Evolutionary conservation across 2,329 filamentous ascomycete species (phyloP), one percentile per base, ranked within the genome.

Genomic region (Seiridium cupressi): DNA sequence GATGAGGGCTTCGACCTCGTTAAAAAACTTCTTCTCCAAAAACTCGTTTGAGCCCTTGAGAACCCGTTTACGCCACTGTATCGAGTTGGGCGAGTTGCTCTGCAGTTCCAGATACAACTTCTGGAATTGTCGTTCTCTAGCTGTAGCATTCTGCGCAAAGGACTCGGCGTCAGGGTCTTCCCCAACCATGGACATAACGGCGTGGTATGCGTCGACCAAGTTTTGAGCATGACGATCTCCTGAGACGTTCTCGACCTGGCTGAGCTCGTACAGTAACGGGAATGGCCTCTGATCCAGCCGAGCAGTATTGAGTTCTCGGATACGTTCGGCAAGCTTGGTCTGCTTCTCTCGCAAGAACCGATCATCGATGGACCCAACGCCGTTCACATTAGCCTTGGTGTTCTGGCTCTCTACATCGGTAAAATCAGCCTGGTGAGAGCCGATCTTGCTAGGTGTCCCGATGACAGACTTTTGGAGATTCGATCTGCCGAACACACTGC

Each of bases 311-410:
- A 98, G 84, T 51, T 83, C 81, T 70, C 89, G 90, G 56, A 98
- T 85, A 72, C 91, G 91, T 58, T 90, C 88, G 5, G 91, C 88
- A 69, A 96, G 90, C 68, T 88, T 89, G 60, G 85, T 84, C 76
- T 97, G 93, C 77, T 96, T 96, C 73, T 96, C 91, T 53, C 93
- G 87, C 65, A 90, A 77, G 68, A 91, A 88, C 49, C 92, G 87
- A 70, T 95, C 88, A 64, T 93, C 90, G 26, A 86, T 81, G n/a
- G 83, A 80, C 7, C 77, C 73, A 38, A 78, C 74, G 31, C 81
- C 79, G 48, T 81, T 77, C 40, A 81, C 68, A 18, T 79, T 77
- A 10, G 78, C 71, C 46, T 76, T 77, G 55, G 82, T 81, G 40
- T 81, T 83, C 48, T 81, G 80, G 51, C 86, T 83, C 58, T 88